Conservation (phyloP, 306 rosid species). For the Carpinus fangiana region DNA sequence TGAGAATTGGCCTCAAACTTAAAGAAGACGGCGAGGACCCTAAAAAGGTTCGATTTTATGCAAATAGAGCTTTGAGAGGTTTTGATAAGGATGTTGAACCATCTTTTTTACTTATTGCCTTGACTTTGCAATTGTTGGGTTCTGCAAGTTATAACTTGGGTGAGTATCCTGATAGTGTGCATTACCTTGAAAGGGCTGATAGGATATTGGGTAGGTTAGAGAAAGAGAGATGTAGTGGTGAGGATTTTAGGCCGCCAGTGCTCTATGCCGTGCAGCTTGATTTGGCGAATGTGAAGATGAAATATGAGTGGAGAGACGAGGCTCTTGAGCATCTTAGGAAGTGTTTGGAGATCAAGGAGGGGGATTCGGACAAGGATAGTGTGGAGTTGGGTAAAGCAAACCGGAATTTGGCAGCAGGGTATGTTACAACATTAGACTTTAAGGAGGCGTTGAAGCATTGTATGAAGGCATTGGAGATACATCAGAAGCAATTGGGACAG, state of each 20-base stretch:
- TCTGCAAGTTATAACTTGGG: slow-evolving; percentile 63
- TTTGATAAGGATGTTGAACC: slow-evolving; percentile 56
- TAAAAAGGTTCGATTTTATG: slow-evolving; percentile 61
- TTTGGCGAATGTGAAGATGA: slow-evolving; percentile 73
- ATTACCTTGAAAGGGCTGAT: slow-evolving; percentile 73
- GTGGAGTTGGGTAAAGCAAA: slow-evolving; percentile 66
- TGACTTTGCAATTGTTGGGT: slow-evolving; percentile 82
- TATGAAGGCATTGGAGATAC: slow-evolving; percentile 80
- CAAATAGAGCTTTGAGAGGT: slow-evolving; percentile 62
- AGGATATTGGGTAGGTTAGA: slow-evolving; percentile 63
- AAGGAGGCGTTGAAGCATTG: slow-evolving; percentile 71
- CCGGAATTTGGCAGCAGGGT: slow-evolving; percentile 76
- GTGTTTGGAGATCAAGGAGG: slow-evolving; percentile 85
- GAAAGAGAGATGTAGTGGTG: slow-evolving; percentile 48
- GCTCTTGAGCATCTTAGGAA: slow-evolving; percentile 69
- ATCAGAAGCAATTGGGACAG: slow-evolving; percentile 56
- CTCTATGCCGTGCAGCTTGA: slow-evolving; percentile 85
- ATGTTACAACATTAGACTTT: slow-evolving; percentile 65
- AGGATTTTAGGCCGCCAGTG: slow-evolving; percentile 75
- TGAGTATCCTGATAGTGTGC: slow-evolving; percentile 64
- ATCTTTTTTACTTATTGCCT: slow-evolving; percentile 60
- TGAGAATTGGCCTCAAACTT: slow-evolving; percentile 78
- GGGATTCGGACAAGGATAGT: slow-evolving; percentile 67
- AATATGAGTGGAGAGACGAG: slow-evolving; percentile 91
- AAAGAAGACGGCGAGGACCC: slow-evolving; percentile 90